These are phyloP conservation scores for Bruguiera sexangula DNA, from an alignment of 345 rosid genomes.

Conservation along the genomic window DNA sequence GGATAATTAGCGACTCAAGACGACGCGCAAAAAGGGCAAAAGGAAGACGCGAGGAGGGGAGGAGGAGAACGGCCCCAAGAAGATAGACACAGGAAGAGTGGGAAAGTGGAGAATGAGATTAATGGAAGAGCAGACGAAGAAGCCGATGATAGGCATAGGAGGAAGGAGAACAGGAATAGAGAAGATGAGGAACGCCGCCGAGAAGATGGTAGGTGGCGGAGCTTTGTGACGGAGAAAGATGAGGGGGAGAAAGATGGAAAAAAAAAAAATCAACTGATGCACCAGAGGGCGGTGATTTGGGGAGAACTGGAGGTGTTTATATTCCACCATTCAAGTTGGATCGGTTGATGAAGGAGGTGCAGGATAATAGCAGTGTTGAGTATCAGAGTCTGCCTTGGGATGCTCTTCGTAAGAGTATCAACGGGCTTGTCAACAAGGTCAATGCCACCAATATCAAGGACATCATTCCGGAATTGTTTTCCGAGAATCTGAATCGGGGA, in stretches of 20 bases:
- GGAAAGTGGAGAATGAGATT: slow-evolving; percentile 21
- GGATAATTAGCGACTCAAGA: too few species aligned
- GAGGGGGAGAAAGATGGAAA: slow-evolving; percentile 24
- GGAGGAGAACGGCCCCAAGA: too few species aligned
- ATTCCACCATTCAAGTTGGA: slow-evolving; percentile 88
- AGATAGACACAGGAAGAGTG: neutral
- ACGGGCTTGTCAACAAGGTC: slow-evolving; percentile 83
- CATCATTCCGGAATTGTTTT: slow-evolving; percentile 77
- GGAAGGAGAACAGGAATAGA: slow-evolving; percentile 18
- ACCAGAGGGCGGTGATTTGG: slow-evolving; percentile 41
- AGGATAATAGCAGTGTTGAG: slow-evolving; percentile 78
- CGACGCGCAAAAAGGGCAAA: too few species aligned
- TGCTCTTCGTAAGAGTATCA: slow-evolving; percentile 90
- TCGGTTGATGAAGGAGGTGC: slow-evolving; percentile 77
- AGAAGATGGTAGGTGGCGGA: slow-evolving; percentile 24
- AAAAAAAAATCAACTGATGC: slow-evolving; percentile 20
- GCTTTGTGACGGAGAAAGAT: slow-evolving; percentile 8
- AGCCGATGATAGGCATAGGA: slow-evolving; percentile 17
- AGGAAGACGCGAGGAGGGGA: too few species aligned
- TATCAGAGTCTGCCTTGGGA: slow-evolving; percentile 94
- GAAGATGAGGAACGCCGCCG: slow-evolving; percentile 16
- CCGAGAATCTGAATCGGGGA: slow-evolving; percentile 83
- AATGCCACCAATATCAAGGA: slow-evolving; percentile 80
- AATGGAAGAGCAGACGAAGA: slow-evolving; percentile 18
- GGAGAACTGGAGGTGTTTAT: slow-evolving; percentile 78